Percentiles rank a stretch among this genome's conserved stretches.
Conservation (phyloP, 2,329 filamentous ascomycete species). For the Aspergillus quadrilineatus region DNA sequence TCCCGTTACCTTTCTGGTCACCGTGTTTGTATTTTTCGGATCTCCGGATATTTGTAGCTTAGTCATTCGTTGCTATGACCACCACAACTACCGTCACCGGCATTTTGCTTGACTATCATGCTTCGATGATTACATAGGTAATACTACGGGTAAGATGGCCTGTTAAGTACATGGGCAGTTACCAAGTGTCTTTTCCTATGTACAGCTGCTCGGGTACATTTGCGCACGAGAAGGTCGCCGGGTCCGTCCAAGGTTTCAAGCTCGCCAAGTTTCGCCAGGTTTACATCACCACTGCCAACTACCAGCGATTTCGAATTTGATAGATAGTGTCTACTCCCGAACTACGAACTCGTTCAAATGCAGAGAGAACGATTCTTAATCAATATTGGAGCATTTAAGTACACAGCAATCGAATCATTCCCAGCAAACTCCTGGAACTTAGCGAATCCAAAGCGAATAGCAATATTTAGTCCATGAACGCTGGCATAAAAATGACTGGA, state of each 20-base stretch:
- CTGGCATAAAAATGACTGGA: conserved; percentile 1
- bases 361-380: not conserved
- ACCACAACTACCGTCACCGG: not conserved
- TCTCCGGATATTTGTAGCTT: conserved; percentile 38
- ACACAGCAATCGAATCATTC: not conserved
- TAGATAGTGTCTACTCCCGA: not conserved
- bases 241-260: not conserved
- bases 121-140: not conserved
- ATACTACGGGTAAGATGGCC: no score
- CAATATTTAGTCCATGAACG: not conserved
- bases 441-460: not conserved
- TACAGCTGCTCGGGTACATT: not conserved
- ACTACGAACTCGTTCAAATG: not conserved
- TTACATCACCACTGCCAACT: not conserved
- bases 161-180: no score
- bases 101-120: not conserved
- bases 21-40: conserved; percentile 31
- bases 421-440: not conserved
- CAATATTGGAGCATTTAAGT: not conserved
- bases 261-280: conserved; percentile 2
- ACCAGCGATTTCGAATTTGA: not conserved
- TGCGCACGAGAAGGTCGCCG: not conserved
- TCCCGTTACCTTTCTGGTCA: conserved; percentile 20
- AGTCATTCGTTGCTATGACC: conserved; percentile 33
- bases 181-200: no score